Evolutionary conservation across 2,329 filamentous ascomycete genomes (phyloP).

Genomic region (Davidsoniella neocaledoniae): DNA sequence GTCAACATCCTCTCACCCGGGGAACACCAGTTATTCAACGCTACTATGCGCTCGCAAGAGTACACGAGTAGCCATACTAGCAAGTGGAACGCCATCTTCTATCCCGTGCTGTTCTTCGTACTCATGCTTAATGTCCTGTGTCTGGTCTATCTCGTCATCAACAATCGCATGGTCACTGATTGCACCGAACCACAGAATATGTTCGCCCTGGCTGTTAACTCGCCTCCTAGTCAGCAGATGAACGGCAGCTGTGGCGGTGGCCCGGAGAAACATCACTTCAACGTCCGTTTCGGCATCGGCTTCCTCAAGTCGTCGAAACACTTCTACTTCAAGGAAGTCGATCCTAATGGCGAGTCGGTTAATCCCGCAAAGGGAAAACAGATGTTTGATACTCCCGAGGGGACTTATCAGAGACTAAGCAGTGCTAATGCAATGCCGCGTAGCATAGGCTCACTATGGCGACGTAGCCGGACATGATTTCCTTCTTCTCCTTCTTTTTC

Average conservation of each 20-base stretch:
- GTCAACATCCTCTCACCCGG: slow-evolving; percentile 21
- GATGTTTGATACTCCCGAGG: background rate
- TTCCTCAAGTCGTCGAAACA: slow-evolving; percentile 24
- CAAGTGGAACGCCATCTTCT: slow-evolving; percentile 48
- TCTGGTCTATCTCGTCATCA: slow-evolving; percentile 40
- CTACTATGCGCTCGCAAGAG: slow-evolving; percentile 44
- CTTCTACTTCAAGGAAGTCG: slow-evolving; percentile 27
- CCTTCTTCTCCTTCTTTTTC: no score
- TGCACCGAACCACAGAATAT: slow-evolving; percentile 64
- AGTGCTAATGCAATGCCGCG: no score
- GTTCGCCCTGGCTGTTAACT: slow-evolving; percentile 54
- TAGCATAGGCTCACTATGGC: no score
- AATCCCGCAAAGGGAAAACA: background rate
- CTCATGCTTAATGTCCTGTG: slow-evolving; percentile 52
- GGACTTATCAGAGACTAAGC: background rate
- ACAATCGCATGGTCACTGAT: slow-evolving; percentile 51
- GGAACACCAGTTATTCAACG: slow-evolving; percentile 41
- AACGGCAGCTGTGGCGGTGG: slow-evolving; percentile 24
- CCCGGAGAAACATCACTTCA: slow-evolving; percentile 21
- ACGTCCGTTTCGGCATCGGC: slow-evolving; percentile 26
- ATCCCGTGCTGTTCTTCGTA: slow-evolving; percentile 22
- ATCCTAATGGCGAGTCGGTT: slow-evolving; percentile 11
- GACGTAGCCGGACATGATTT: no score
- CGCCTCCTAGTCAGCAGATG: slow-evolving; percentile 22
- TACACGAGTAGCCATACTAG: slow-evolving; percentile 51